Conservation (phyloP, 2,329 filamentous ascomycete species). For the Pseudocercospora pini-densiflorae region DNA sequence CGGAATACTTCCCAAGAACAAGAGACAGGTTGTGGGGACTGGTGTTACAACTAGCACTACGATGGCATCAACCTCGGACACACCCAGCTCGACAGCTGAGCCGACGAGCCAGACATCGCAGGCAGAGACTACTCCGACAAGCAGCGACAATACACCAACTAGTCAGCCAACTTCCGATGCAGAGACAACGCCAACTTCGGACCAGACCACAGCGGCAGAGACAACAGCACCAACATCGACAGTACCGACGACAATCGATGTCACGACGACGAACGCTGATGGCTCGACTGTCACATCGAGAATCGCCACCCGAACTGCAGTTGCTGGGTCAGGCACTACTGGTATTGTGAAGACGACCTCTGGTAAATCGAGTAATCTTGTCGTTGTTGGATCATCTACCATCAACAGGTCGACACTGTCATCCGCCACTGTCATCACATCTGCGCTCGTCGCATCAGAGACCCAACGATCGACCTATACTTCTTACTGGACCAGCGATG, state of each 20-base stretch:
- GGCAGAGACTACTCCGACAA: slow-evolving; percentile 10
- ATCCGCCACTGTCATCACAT: slow-evolving; percentile 43
- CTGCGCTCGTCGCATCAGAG: slow-evolving; percentile 46
- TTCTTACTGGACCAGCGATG: slow-evolving; percentile 47
- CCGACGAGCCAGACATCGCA: slow-evolving; percentile 24
- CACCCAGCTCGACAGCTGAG: slow-evolving; percentile 16
- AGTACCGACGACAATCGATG: slow-evolving; percentile 31
- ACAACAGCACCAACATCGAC: slow-evolving; percentile 24
- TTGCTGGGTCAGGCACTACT: slow-evolving; percentile 20
- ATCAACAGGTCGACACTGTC: slow-evolving; percentile 41
- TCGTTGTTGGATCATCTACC: slow-evolving; percentile 38
- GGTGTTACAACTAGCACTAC: slow-evolving; percentile 30
- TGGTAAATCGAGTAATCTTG: slow-evolving; percentile 29
- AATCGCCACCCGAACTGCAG: slow-evolving; percentile 33
- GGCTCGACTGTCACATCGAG: slow-evolving; percentile 36
- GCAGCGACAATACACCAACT: slow-evolving; percentile 15
- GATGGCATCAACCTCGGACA: slow-evolving; percentile 15
- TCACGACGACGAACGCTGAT: slow-evolving; percentile 38
- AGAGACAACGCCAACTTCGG: slow-evolving; percentile 20
- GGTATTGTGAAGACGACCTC: slow-evolving; percentile 26
- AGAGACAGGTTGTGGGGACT: slow-evolving; percentile 40
- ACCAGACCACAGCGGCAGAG: neutral
- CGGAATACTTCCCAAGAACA: slow-evolving; percentile 40
- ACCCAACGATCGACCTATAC: slow-evolving; percentile 48
- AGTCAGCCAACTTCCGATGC: slow-evolving; percentile 17